These are phyloP conservation scores for Cenchrus americanus DNA, from an alignment of 176 grass and related monocot genomes.

Conservation along the genomic window DNA sequence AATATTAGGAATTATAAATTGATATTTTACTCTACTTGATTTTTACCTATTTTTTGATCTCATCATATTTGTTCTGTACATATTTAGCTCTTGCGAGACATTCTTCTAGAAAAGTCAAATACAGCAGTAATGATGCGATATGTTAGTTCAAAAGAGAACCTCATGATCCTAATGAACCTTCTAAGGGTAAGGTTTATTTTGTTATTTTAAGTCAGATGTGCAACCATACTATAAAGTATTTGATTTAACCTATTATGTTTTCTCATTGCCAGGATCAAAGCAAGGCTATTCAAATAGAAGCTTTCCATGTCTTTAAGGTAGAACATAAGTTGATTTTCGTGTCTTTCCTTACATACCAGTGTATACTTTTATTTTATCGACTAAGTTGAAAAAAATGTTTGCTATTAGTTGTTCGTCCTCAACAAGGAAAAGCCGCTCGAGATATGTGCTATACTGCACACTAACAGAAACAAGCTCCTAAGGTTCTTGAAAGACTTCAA, in stretches of 20 bases:
- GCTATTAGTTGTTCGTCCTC: constrained; percentile 48
- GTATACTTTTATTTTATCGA: neutral
- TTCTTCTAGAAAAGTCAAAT: constrained; percentile 65
- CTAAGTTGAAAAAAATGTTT: neutral
- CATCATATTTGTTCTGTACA: neutral
- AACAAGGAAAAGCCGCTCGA: constrained; percentile 65
- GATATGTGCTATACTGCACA: constrained; percentile 49
- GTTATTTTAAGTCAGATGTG: neutral
- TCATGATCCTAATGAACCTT: constrained; percentile 72
- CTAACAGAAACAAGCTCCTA: constrained; percentile 68
- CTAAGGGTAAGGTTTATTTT: constrained; percentile 52
- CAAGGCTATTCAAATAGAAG: constrained; percentile 65
- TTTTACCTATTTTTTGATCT: neutral
- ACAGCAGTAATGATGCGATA: constrained; percentile 55
- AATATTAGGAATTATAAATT: neutral
- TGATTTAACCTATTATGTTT: constrained; percentile 6
- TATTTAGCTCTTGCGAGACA: constrained; percentile 66
- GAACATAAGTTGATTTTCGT: neutral
- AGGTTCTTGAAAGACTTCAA: constrained; percentile 56
- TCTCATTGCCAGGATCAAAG: constrained; percentile 54
- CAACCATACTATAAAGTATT: too few relatives aligned
- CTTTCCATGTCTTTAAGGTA: constrained; percentile 74
- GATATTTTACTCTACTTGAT: neutral
- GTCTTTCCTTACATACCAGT: neutral
- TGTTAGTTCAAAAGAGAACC: constrained; percentile 62